These are phyloP conservation scores for Linum tenue DNA, from an alignment of 345 rosid genomes.

Conservation along the genomic window DNA sequence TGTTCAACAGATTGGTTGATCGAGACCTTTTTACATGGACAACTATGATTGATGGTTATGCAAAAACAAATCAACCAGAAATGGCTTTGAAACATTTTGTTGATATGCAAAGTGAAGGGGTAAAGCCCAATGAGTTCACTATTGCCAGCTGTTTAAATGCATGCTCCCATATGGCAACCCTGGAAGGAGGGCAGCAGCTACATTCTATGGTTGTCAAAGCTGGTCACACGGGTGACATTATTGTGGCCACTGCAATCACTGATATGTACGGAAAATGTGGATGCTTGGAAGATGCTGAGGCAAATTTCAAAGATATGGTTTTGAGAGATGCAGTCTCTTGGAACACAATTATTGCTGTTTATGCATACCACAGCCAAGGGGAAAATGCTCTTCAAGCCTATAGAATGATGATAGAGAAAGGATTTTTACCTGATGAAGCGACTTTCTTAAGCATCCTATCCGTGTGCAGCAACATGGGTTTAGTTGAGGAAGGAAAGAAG, in stretches of 20 bases:
- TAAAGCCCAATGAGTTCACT: slow-evolving; percentile 35
- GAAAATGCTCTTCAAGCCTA: slow-evolving; percentile 32
- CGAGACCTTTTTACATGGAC: slow-evolving; percentile 30
- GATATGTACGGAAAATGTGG: slow-evolving; percentile 34
- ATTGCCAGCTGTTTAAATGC: slow-evolving; percentile 33
- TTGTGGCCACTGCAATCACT: slow-evolving; percentile 26
- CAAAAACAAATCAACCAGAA: slow-evolving; percentile 23
- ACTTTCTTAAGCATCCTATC: slow-evolving; percentile 28
- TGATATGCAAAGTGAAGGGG: slow-evolving; percentile 29
- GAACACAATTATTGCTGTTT: slow-evolving; percentile 30
- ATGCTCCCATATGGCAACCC: slow-evolving; percentile 21
- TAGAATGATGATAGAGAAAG: slow-evolving; percentile 28
- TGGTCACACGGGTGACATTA: slow-evolving; percentile 19
- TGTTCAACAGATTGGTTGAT: slow-evolving; percentile 20
- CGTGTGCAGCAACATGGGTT: slow-evolving; percentile 31
- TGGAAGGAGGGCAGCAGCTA: slow-evolving; percentile 32
- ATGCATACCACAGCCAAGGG: slow-evolving; percentile 27
- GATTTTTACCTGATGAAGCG: slow-evolving; percentile 27
- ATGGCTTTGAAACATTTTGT: slow-evolving; percentile 23
- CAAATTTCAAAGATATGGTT: slow-evolving; percentile 23
- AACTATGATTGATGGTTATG: slow-evolving; percentile 26
- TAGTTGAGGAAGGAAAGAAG: slow-evolving; percentile 27
- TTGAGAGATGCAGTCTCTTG: slow-evolving; percentile 24
- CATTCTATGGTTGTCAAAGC: slow-evolving; percentile 28
- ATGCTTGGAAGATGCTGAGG: slow-evolving; percentile 34